Evolutionary conservation across 2,329 filamentous ascomycete species (phyloP), one percentile per base, ranked within the genome.

Genomic region (Shiraia bambusicola): DNA sequence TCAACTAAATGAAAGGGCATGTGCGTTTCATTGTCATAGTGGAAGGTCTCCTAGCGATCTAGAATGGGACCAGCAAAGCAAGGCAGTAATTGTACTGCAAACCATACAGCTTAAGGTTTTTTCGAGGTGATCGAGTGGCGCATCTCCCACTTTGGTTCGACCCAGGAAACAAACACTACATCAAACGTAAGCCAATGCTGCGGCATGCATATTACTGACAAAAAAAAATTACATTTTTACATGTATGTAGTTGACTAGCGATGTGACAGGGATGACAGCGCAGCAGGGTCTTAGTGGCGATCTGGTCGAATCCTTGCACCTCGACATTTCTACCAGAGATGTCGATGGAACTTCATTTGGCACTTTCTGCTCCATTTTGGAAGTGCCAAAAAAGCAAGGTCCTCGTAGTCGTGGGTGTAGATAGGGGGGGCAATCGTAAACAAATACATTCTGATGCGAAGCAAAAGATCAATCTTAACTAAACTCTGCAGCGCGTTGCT

Each of bases 71-170:
- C 49, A 80, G 76, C 26, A 79, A 65, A 3, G 76, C 72, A 10
- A 79, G 60, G 24, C 81, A 81, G 1, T 78, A 81, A 2, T 86
- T 72, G 48, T 86, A 86, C 52, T 84, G 73, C 2, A 68, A 39
- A 7, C 66, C 66, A 7, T 58, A 56, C 32, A 72, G 63, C 5
- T 60, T 50, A 6, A 70, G 53, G 28, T 69, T 28, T 55, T 46
- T 33, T 69, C 67, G 13, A 71, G 62, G 17, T 66, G 64, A 15
- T 67, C 67, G 10, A 70, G 59, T 9, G 65, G 63, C 5, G 67
- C 67, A 29, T 70, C 69, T 29, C 74, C 75, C 32, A 78, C 74
- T 58, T 78, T 79, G 29, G 73, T 74, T 45, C 74, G 67, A 54
- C 77, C 74, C 25, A 77, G 62, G 63, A 81, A 81, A 37, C 75